Conservation (phyloP, 116 monocot genomes). For the Dioscorea cayenensis region DNA sequence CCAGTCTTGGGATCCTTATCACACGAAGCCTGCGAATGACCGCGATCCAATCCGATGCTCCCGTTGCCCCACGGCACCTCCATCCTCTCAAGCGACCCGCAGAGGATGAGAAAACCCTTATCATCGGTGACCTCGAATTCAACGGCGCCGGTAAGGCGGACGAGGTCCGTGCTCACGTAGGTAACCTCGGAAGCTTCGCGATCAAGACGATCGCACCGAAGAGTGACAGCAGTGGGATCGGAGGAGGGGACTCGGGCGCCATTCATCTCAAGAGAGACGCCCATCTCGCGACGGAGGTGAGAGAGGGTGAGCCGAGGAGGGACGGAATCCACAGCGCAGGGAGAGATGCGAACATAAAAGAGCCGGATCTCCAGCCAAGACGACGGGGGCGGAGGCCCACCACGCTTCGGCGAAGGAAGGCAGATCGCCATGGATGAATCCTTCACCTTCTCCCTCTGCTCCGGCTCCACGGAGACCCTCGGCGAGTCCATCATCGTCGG, state of each 20-base stretch:
- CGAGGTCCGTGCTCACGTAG: slow-evolving; percentile 73
- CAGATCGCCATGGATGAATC: neutral
- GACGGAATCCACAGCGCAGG: slow-evolving; percentile 26
- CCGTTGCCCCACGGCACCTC: slow-evolving; percentile 57
- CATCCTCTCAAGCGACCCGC: slow-evolving; percentile 72
- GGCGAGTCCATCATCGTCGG: neutral
- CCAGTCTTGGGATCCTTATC: slow-evolving; percentile 45
- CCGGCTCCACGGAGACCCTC: neutral
- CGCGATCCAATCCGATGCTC: slow-evolving; percentile 2
- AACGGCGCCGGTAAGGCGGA: slow-evolving; percentile 50
- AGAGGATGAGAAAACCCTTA: slow-evolving; percentile 47
- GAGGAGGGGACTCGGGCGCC: slow-evolving; percentile 37
- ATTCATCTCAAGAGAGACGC: slow-evolving; percentile 53
- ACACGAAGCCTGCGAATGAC: slow-evolving; percentile 2
- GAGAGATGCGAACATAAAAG: slow-evolving; percentile 59
- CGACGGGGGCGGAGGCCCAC: slow-evolving; percentile 14
- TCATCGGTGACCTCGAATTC: slow-evolving; percentile 77
- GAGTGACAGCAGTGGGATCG: slow-evolving; percentile 32
- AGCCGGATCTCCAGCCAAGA: slow-evolving; percentile 66
- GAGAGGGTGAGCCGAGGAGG: slow-evolving; percentile 41
- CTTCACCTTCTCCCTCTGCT: neutral
- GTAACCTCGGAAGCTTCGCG: slow-evolving; percentile 55
- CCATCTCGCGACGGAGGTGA: slow-evolving; percentile 55
- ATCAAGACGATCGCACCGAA: slow-evolving; percentile 71
- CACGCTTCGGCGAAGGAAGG: neutral